Percentiles rank a stretch among this genome's conserved stretches.
Conservation (phyloP, 495 filamentous ascomycete species). For the Friedmanniomyces endolithicus region DNA sequence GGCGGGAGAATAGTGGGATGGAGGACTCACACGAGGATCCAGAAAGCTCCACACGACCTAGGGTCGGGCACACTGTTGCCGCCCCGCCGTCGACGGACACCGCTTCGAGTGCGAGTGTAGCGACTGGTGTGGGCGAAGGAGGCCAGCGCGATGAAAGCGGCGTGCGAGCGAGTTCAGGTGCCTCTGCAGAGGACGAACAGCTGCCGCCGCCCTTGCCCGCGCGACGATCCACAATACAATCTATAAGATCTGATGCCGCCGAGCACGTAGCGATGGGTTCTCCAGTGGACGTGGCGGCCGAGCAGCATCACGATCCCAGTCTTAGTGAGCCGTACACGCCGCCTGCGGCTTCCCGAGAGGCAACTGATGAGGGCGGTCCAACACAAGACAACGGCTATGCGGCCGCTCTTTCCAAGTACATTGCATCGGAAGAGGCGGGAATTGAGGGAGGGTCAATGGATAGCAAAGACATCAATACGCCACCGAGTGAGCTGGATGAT, state of each 20-base stretch:
- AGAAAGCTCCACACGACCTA: not conserved
- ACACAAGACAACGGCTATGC: not conserved
- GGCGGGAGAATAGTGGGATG: slow-evolving; percentile 13
- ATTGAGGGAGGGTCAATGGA: not conserved
- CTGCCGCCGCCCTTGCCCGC: not conserved
- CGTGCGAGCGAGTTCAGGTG: too few relatives aligned
- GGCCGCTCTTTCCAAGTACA: not conserved
- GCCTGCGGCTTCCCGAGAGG: too few relatives aligned
- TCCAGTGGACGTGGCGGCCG: not conserved
- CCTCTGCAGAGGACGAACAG: not conserved
- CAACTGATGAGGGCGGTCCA: not conserved
- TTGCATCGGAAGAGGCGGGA: not conserved
- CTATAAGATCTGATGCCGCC: too few relatives aligned
- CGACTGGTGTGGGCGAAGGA: not conserved
- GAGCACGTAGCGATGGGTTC: not conserved
- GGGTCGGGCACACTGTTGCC: not conserved
- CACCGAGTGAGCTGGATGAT: not conserved
- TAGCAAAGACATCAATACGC: not conserved
- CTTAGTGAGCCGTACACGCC: not conserved
- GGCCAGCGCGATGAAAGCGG: not conserved
- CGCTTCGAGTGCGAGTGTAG: not conserved
- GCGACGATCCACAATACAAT: not conserved
- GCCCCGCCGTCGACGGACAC: not conserved
- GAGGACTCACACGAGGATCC: not conserved
- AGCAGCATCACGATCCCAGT: not conserved